Conservation (phyloP, 208 protist species). For the Tritrichomonas foetus region DNA sequence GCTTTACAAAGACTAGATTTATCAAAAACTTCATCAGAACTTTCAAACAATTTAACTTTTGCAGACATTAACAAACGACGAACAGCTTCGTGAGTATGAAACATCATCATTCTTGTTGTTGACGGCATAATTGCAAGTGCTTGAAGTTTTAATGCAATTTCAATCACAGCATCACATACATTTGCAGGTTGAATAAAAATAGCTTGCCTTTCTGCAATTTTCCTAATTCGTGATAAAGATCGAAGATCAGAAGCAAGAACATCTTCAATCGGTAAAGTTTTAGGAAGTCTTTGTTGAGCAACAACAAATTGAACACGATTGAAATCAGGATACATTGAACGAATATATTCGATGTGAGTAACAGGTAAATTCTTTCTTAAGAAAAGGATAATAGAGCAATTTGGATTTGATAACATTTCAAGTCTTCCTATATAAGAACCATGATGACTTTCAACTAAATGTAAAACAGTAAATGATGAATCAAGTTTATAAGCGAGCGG, state of each 20-base stretch:
- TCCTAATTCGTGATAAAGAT: background rate
- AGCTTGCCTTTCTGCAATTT: background rate
- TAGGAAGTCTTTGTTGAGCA: background rate
- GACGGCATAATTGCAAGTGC: background rate
- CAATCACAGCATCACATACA: background rate
- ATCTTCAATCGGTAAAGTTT: slow-evolving; percentile 14
- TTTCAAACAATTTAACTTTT: background rate
- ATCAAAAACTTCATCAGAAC: background rate
- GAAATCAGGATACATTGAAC: background rate
- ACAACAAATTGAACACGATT: background rate
- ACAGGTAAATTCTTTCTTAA: background rate
- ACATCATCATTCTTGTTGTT: background rate
- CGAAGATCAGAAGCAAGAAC: background rate
- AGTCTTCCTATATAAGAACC: background rate
- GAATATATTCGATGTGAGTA: background rate
- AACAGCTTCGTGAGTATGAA: background rate
- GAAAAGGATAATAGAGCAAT: background rate
- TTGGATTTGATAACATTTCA: background rate
- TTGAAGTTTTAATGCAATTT: background rate
- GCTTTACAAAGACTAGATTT: background rate
- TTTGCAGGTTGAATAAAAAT: background rate
- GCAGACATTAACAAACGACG: background rate
- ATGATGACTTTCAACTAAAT: background rate
- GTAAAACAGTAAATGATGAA: background rate
- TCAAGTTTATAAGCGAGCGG: background rate